A percentile compares a stretch with the other conserved stretches of the same genome.
These are phyloP conservation scores for Helotiales sp. DNA, from an alignment of 2,329 filamentous ascomycete species.

Conservation along the genomic window DNA sequence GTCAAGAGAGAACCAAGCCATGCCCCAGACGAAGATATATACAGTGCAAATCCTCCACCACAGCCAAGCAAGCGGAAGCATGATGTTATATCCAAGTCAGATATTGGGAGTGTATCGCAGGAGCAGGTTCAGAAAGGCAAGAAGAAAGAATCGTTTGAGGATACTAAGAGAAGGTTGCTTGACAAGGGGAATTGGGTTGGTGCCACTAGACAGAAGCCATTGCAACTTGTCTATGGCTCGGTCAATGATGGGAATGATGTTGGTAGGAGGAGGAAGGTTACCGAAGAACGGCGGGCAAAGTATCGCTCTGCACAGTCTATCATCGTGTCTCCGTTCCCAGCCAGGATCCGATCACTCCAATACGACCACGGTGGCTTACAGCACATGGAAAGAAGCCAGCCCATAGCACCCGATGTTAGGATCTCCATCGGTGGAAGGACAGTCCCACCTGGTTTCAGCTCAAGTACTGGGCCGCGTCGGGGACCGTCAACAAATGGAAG, in stretches of 20 bases:
- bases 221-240: constrained; percentile 32
- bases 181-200: constrained; percentile 42
- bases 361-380: not conserved
- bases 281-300: constrained; percentile 32
- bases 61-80: constrained; percentile 20
- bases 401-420: constrained; percentile 33
- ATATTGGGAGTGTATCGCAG: constrained; percentile 8
- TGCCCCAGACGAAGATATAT: constrained; percentile 32
- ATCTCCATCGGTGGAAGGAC: constrained; percentile 40
- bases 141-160: constrained; percentile 29
- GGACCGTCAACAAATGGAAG: not conserved
- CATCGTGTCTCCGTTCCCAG: constrained; percentile 31
- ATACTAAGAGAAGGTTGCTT: constrained; percentile 39
- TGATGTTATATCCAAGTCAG: constrained; percentile 9
- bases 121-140: no score
- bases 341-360: not conserved
- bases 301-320: constrained; percentile 30
- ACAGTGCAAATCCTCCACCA: constrained; percentile 35
- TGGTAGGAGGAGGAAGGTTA: constrained; percentile 38
- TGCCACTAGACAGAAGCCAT: constrained; percentile 34
- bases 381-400: not conserved
- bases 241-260: constrained; percentile 33
- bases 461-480: constrained; percentile 30
- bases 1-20: constrained; percentile 17
- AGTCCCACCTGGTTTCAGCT: constrained; percentile 36